A percentile compares a stretch with the other conserved stretches of the same genome.
Evolutionary conservation across 495 filamentous ascomycete genomes (phyloP).

Genomic region (Penicillium nucicola): DNA sequence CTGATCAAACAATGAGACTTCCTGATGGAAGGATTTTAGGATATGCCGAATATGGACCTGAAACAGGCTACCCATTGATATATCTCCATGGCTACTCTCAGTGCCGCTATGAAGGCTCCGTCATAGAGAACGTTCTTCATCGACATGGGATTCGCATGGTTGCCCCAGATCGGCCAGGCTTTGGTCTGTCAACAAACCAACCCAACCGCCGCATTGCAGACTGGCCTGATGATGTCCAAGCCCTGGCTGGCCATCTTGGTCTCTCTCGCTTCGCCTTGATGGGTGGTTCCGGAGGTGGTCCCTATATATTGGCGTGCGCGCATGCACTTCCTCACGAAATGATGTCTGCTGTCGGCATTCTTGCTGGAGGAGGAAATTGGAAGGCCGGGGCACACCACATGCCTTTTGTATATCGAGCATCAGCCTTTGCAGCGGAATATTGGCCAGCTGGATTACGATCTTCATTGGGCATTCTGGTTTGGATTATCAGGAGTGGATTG

Average conservation of each 20-base stretch:
- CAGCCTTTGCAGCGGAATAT: slow-evolving; percentile 5
- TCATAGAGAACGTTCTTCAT: slow-evolving; percentile 19
- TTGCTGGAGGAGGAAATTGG: slow-evolving; percentile 33
- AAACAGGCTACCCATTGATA: slow-evolving; percentile 26
- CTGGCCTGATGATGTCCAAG: slow-evolving; percentile 38
- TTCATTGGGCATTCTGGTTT: not conserved
- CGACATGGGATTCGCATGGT: slow-evolving; percentile 35
- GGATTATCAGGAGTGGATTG: slow-evolving; percentile 4
- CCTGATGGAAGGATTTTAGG: slow-evolving; percentile 36
- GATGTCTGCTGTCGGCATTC: slow-evolving; percentile 30
- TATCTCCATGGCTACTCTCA: slow-evolving; percentile 46
- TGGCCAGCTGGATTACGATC: slow-evolving; percentile 3
- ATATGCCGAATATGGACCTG: slow-evolving; percentile 41
- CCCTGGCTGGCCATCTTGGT: slow-evolving; percentile 31
- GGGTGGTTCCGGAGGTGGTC: slow-evolving; percentile 44
- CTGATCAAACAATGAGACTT: slow-evolving; percentile 30
- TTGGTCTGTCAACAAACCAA: slow-evolving; percentile 39
- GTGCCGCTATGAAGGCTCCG: slow-evolving; percentile 39
- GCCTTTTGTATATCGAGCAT: slow-evolving; percentile 5
- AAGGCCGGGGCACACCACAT: slow-evolving; percentile 18
- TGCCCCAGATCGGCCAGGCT: slow-evolving; percentile 40
- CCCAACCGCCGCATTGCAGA: slow-evolving; percentile 32
- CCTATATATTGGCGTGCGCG: slow-evolving; percentile 47
- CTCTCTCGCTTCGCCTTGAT: slow-evolving; percentile 37
- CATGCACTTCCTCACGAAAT: slow-evolving; percentile 26